phyloP scores from a whole-genome alignment of 371 early-diverging fungal species.

The Apophysomyces trapeziformis region DNA sequence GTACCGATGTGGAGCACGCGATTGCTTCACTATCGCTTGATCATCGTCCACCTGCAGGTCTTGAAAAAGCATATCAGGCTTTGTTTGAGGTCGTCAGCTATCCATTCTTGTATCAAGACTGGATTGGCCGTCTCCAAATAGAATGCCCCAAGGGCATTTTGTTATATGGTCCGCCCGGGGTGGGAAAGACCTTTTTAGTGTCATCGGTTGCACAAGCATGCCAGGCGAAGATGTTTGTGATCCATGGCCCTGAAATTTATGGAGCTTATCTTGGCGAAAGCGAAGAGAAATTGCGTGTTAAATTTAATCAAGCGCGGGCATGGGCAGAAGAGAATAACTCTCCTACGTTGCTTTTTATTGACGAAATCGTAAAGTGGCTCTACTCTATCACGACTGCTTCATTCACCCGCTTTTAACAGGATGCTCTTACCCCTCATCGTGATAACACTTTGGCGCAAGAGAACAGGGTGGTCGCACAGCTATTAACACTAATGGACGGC shows the following conservation, averaged over 20 bases:
- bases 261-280: conserved; percentile 95
- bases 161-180: conserved; percentile 95
- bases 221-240: conserved; percentile 63
- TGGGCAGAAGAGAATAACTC: conserved; percentile 38
- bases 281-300: conserved; percentile 83
- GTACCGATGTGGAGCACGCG: background rate
- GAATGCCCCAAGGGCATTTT: conserved; percentile 90
- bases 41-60: conserved; percentile 15
- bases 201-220: conserved; percentile 65
- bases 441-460: conserved; percentile 79
- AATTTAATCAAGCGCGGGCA: conserved; percentile 81
- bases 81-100: conserved; percentile 81
- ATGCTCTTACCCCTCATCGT: conserved; percentile 92
- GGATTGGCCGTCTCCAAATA: conserved; percentile 68
- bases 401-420: conserved; percentile 50
- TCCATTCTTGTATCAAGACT: conserved; percentile 72
- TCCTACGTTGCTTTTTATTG: conserved; percentile 95
- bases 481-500: conserved; percentile 98
- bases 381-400: background rate
- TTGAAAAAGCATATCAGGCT: conserved; percentile 59
- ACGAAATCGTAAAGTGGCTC: conserved; percentile 84
- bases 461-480: conserved; percentile 94
- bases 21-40: conserved; percentile 9
- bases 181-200: conserved; percentile 92
- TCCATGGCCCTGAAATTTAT: conserved; percentile 91